Percentiles rank a stretch among this genome's conserved stretches.
Conservation (phyloP, 768 basidiomycete genomes). For the Cystofilobasidium bisporidii region DNA sequence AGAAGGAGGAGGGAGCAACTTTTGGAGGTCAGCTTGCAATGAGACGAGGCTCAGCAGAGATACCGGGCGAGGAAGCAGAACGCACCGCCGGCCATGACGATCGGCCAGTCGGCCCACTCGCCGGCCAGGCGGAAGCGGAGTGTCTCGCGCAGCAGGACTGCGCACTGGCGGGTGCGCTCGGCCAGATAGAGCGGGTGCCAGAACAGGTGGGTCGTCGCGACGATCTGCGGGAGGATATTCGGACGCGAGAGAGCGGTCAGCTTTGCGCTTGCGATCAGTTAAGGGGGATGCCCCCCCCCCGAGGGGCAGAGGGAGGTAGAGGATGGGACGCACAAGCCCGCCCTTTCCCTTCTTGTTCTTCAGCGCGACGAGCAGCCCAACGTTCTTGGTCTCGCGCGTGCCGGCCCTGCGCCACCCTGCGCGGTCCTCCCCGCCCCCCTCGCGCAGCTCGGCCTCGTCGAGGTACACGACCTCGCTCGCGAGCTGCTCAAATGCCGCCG, state of each 20-base stretch:
- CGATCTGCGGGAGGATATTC: conserved; percentile 1
- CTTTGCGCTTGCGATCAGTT: no score
- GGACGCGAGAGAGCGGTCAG: background rate
- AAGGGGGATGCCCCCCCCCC: no score
- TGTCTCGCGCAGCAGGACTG: conserved; percentile 61
- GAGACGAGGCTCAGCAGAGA: background rate
- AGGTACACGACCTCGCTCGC: conserved; percentile 53
- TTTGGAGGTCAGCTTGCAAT: background rate
- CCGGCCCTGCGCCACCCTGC: conserved; percentile 45
- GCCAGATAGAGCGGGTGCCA: conserved; percentile 52
- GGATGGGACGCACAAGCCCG: conserved; percentile 41
- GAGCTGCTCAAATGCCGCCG: conserved; percentile 45
- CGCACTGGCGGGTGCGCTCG: conserved; percentile 71
- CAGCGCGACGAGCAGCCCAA: conserved; percentile 65
- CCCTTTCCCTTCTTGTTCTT: conserved; percentile 41
- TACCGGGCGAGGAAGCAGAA: conserved; percentile 2
- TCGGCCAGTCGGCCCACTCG: conserved; percentile 55
- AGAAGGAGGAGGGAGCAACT: background rate
- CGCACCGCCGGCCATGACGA: conserved; percentile 72
- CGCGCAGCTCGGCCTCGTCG: conserved; percentile 52
- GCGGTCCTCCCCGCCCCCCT: conserved; percentile 31
- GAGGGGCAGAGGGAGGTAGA: no score
- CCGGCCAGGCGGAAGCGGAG: conserved; percentile 49
- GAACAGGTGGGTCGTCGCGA: conserved; percentile 21
- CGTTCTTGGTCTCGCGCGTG: conserved; percentile 67